Evolutionary conservation across 306 rosid species (phyloP).

Genomic region (Spatholobus suberectus): DNA sequence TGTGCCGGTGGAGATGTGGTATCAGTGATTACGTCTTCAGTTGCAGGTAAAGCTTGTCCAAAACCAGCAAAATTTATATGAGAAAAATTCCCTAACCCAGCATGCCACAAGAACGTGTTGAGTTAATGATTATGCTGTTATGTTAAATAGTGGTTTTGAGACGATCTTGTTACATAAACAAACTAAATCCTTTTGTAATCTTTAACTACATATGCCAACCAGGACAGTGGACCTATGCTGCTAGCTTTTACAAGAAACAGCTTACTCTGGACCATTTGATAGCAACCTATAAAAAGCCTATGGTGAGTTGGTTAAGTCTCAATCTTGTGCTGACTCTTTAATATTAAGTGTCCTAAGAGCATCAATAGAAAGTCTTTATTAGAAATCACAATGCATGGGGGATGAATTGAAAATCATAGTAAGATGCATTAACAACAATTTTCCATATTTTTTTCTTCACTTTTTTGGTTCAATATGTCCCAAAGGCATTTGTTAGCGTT

Average conservation of each 20-base stretch:
- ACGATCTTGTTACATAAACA: neutral
- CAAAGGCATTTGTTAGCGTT: too few relatives aligned
- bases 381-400: too few relatives aligned
- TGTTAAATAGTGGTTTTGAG: neutral
- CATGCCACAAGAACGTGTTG: neutral
- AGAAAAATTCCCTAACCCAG: neutral
- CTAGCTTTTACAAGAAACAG: constrained; percentile 13
- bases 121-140: neutral
- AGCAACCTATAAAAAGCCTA: constrained; percentile 38
- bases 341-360: neutral
- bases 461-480: too few relatives aligned
- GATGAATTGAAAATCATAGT: too few relatives aligned
- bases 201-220: neutral
- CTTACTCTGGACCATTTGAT: constrained; percentile 26
- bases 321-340: neutral
- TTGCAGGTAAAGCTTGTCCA: constrained; percentile 5
- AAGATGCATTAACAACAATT: too few relatives aligned
- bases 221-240: constrained; percentile 46
- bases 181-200: neutral
- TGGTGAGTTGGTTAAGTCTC: neutral
- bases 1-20: constrained; percentile 32
- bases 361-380: too few relatives aligned
- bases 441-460: too few relatives aligned
- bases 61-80: neutral
- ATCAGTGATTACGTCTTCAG: neutral